Base-by-base conservation (phyloP, 1,284 basidiomycete species). In the Ustanciosporium gigantosporum region DNA sequence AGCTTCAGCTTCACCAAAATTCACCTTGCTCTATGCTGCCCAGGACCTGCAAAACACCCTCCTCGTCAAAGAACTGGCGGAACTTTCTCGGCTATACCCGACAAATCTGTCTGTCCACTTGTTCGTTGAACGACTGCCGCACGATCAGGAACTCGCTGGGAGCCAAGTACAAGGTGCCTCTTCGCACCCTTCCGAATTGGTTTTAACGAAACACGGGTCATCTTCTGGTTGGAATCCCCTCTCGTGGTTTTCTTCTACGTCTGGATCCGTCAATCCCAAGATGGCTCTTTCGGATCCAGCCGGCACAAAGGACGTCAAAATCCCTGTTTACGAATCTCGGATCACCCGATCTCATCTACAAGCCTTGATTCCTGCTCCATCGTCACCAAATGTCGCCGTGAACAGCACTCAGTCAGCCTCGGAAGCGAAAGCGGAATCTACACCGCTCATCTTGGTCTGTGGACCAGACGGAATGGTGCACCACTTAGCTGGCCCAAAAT, bases 381-480 rank as follows among this genome's bases (percentile, higher is more conserved):
- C 27, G 11, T n/a, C n/a, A n/a, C n/a, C n/a, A n/a, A n/a, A n/a
- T n/a, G 27, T 29, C 27, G 27, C 27, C 11, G 27, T 29, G 27
- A n/a, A n/a, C 27, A n/a, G 27, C 11, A n/a, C n/a, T 11, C 27
- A 29, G 27, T n/a, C 27, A 29, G 11, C 9, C 11, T 11, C 11
- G 11, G 32, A 35, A 8, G 20, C 11, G 9, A 29, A 9, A 29
- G 21, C 39, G 5, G 14, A 14, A 16, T 13, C 22, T 4, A 41
- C 45, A 15, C 49, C 38, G 2, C 16, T 65, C 7, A 36, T 69
- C 3, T 43, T 69, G 2, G 59, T 69, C n/a, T 56, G 50, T 11
- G 66, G 66, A 3, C 66, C 66, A 0, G 66, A 69, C 36, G 59
- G 43, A 4, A 66, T 69, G 62, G 55, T 69, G 4, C 39, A 43